Base-by-base conservation (phyloP, 2,329 filamentous ascomycete species). In the Monilinia vaccinii-corymbosi region DNA sequence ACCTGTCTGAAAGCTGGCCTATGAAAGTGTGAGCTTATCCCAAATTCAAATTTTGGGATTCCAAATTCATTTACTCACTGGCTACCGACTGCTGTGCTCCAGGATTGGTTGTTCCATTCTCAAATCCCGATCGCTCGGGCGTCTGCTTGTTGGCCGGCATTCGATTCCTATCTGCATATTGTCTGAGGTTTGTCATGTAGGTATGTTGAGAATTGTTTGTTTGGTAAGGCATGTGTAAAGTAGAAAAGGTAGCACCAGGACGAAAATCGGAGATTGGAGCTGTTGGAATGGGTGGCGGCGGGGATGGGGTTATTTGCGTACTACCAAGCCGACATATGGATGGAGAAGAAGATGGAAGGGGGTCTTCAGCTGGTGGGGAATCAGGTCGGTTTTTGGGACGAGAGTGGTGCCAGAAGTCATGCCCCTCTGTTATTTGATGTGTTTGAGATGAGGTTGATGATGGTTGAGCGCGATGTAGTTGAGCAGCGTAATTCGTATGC, bases 271-370 rank as follows among this genome's bases (percentile, higher is more conserved):
- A 53, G 21, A 59, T 59, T 38, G 57, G 57, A 21, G 57, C 57
- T 46, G 57, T 59, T 16, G 57, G 57, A 55, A 59, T 59, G n/a
- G 57, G 57, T 21, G 57, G 57, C 32, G 57, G 57, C 48, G 57
- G 57, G 36, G 57, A 59, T 31, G 57, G 57, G 23, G 48, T 59
- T 45, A 59, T 59, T 46, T 55, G 57, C 50, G 57, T 53, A 46
- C 31, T 53, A 21, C 53, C 57, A 28, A 52, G 50, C 40, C 34
- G 57, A 23, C 50, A 38, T 46, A 53, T 34, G 16, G 57, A 59
- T 46, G 57, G 48, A 21, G 48, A 53, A 32, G 48, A 48, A 45
- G 48, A 42, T 46, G 40, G 57, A 45, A 42, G 57, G 40, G 38
- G 13, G 32, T 59, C 34, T 31, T 40, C 48, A 21, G 32, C 9